Percentiles rank a stretch among this genome's conserved stretches.
Evolutionary conservation across 257 asterid species (phyloP).

Genomic region (Solanum stenotomum): DNA sequence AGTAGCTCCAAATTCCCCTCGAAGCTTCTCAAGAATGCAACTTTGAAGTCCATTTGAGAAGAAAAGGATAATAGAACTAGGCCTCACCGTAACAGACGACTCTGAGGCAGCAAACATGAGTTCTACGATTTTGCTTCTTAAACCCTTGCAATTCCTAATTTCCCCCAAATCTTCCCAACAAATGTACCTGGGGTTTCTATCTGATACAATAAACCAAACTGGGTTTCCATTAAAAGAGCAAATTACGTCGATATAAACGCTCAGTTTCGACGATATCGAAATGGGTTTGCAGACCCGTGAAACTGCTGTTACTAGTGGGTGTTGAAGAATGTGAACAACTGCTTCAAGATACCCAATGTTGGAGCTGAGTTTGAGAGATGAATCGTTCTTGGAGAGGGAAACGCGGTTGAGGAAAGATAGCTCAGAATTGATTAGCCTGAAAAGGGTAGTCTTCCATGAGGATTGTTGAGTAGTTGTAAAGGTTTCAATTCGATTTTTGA

Average conservation of each 20-base stretch:
- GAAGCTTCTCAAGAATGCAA: slow-evolving; percentile 25
- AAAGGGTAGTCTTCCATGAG: slow-evolving; percentile 42
- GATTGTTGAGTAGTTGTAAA: slow-evolving; percentile 10
- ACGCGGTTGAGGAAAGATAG: slow-evolving; percentile 65
- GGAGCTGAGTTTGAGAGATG: slow-evolving; percentile 52
- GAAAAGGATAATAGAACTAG: slow-evolving; percentile 55
- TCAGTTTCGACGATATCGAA: slow-evolving; percentile 12
- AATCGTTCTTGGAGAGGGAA: slow-evolving; percentile 3
- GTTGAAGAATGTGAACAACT: slow-evolving; percentile 57
- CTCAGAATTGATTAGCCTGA: slow-evolving; percentile 64
- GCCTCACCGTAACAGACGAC: slow-evolving; percentile 49
- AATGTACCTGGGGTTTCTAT: slow-evolving; percentile 60
- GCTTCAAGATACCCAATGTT: slow-evolving; percentile 88
- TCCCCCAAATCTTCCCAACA: slow-evolving; percentile 27
- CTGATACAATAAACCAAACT: slow-evolving; percentile 84
- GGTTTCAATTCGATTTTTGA: slow-evolving; percentile 28
- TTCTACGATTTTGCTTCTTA: slow-evolving; percentile 30
- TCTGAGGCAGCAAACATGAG: slow-evolving; percentile 50
- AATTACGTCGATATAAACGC: slow-evolving; percentile 59
- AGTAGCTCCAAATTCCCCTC: slow-evolving; percentile 41
- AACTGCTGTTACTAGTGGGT: slow-evolving; percentile 52
- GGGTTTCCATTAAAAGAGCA: slow-evolving; percentile 70
- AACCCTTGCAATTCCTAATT: slow-evolving; percentile 28
- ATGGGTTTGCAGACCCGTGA: slow-evolving; percentile 80
- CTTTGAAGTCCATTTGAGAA: slow-evolving; percentile 61